A percentile compares a stretch with the other conserved stretches of the same genome.
Evolutionary conservation across 208 protist genomes (phyloP).

Genomic region (Trypanosoma platydactyli): DNA sequence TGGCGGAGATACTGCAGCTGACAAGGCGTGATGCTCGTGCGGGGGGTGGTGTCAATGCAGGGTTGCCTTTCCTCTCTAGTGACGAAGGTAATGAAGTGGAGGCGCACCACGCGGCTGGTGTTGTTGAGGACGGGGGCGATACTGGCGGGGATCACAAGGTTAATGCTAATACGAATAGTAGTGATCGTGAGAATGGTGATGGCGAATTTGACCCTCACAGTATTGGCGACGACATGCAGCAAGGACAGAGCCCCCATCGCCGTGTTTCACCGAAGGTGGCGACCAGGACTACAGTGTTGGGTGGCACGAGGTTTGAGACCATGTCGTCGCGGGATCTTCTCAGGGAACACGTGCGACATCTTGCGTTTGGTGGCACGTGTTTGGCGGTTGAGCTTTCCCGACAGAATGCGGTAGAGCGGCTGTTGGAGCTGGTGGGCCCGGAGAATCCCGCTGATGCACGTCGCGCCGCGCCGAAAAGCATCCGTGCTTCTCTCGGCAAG

Average conservation of each 20-base stretch:
- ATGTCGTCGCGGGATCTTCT: slow-evolving; percentile 37
- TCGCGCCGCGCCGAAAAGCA: slow-evolving; percentile 38
- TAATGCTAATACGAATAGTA: no score
- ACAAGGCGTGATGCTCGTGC: slow-evolving; percentile 17
- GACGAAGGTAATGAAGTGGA: background rate
- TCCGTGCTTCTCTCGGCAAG: slow-evolving; percentile 59
- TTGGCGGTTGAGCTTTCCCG: slow-evolving; percentile 56
- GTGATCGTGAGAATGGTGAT: background rate
- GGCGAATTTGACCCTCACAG: background rate
- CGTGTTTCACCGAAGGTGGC: slow-evolving; percentile 5
- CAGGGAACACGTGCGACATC: slow-evolving; percentile 39
- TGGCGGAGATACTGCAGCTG: slow-evolving; percentile 33
- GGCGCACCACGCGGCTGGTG: background rate
- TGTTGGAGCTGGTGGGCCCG: slow-evolving; percentile 64
- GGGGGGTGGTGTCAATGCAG: slow-evolving; percentile 34
- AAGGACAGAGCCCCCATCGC: slow-evolving; percentile 3
- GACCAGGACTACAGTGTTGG: no score
- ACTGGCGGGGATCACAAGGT: no score
- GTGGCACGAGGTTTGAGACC: slow-evolving; percentile 22
- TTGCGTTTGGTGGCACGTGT: slow-evolving; percentile 58
- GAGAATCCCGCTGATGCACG: slow-evolving; percentile 62
- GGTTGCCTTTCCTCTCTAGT: slow-evolving; percentile 14
- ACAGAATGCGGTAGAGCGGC: slow-evolving; percentile 55
- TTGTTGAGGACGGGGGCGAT: background rate
- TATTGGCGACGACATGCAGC: background rate